phyloP scores from a whole-genome alignment of 257 asterid species.

The Paulownia fortunei region DNA sequence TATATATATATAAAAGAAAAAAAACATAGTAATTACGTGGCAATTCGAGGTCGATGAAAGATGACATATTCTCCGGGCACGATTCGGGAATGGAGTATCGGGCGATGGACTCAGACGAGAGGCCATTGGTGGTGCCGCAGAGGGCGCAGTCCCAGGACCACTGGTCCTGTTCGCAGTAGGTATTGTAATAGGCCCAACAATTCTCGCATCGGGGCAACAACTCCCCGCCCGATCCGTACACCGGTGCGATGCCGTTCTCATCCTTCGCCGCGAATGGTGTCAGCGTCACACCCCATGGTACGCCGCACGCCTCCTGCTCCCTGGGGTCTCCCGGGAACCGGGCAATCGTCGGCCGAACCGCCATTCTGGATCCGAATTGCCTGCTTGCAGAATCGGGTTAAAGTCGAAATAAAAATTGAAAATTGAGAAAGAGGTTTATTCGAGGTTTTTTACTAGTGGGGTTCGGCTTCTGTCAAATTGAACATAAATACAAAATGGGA shows the following conservation, averaged over 20 bases:
- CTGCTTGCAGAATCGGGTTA: constrained; percentile 7
- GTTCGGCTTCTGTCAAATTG: background rate
- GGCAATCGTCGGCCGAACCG: constrained; percentile 76
- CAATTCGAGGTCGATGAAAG: constrained; percentile 89
- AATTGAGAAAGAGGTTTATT: constrained; percentile 29
- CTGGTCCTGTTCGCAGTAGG: constrained; percentile 93
- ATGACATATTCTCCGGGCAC: constrained; percentile 81
- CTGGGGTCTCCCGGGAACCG: constrained; percentile 79
- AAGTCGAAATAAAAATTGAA: background rate
- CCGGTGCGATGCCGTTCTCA: constrained; percentile 82
- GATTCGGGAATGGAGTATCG: constrained; percentile 79
- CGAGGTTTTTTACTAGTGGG: constrained; percentile 28
- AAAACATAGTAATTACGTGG: constrained; percentile 53
- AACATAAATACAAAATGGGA: constrained; percentile 17
- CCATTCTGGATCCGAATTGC: constrained; percentile 60
- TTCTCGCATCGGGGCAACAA: constrained; percentile 90
- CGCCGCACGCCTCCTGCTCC: constrained; percentile 74
- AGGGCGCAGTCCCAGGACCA: constrained; percentile 96
- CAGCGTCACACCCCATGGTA: constrained; percentile 90
- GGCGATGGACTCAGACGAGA: constrained; percentile 61
- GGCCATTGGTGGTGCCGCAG: constrained; percentile 92
- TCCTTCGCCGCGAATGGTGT: constrained; percentile 89
- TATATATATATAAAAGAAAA: no score
- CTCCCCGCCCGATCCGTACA: constrained; percentile 90
- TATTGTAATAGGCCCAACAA: constrained; percentile 92